Conservation (phyloP, 2,329 filamentous ascomycete genomes). For the Trichoderma endophyticum region DNA sequence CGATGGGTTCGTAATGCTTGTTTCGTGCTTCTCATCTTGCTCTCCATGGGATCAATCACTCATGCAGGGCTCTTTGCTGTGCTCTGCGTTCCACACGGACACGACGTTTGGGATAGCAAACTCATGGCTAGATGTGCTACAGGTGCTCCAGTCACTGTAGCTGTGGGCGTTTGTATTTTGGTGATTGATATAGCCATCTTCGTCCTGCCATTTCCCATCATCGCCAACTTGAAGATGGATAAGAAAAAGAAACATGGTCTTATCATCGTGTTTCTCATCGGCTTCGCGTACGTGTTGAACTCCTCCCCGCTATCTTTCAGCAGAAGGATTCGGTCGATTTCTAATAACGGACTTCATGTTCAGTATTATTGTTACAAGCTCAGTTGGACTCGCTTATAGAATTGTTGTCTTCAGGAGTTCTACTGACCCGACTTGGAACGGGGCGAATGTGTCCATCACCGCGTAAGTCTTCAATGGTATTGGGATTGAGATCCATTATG, state of each 20-base stretch:
- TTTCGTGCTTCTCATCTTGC: background rate
- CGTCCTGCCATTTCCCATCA: background rate
- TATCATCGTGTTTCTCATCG: background rate
- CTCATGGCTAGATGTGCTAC: background rate
- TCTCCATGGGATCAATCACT: background rate
- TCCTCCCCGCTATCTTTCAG: background rate
- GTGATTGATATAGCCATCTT: constrained; percentile 1
- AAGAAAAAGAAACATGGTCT: background rate
- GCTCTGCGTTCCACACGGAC: background rate
- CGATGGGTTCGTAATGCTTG: constrained; percentile 1
- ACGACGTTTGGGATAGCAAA: background rate
- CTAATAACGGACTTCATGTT: background rate
- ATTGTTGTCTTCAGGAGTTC: background rate
- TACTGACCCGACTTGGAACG: constrained; percentile 1
- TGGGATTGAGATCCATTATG: background rate
- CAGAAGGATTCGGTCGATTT: background rate
- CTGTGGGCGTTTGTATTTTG: background rate
- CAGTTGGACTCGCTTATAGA: background rate
- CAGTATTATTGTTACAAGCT: constrained; percentile 5
- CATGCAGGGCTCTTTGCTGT: background rate
- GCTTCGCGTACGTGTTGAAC: background rate
- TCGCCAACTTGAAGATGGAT: background rate
- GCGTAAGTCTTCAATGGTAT: background rate
- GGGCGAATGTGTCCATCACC: background rate
- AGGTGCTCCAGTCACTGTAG: background rate